Conservation (phyloP, 2,329 filamentous ascomycete species). For the Blastomyces parvus region DNA sequence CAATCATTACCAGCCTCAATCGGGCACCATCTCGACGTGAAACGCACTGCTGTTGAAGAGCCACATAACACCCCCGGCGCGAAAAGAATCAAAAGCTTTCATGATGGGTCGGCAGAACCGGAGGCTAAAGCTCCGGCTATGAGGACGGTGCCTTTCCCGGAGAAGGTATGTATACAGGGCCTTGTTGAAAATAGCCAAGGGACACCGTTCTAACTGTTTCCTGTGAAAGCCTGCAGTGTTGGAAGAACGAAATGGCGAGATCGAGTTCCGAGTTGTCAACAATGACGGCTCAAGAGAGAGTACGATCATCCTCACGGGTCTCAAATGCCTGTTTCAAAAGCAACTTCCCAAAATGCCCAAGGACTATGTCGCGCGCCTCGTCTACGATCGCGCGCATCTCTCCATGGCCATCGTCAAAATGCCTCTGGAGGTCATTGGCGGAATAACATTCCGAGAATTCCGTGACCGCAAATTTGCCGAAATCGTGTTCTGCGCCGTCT, state of each 20-base stretch:
- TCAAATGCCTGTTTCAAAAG: constrained; percentile 88
- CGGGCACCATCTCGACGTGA: neutral
- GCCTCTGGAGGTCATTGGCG: constrained; percentile 69
- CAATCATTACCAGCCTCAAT: neutral
- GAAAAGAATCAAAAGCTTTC: constrained; percentile 22
- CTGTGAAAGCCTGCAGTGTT: constrained; percentile 58
- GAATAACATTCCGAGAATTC: constrained; percentile 81
- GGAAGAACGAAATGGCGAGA: constrained; percentile 77
- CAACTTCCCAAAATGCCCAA: constrained; percentile 91
- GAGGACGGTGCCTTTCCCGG: constrained; percentile 59
- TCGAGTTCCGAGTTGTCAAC: constrained; percentile 84
- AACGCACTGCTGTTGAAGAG: constrained; percentile 17
- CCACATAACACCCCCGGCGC: constrained; percentile 14
- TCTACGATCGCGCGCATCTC: constrained; percentile 80
- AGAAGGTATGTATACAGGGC: constrained; percentile 51
- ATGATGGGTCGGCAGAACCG: constrained; percentile 10
- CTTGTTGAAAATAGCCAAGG: neutral
- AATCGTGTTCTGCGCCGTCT: constrained; percentile 87
- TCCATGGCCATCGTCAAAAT: constrained; percentile 89
- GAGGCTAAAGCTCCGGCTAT: constrained; percentile 7
- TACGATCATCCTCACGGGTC: constrained; percentile 71
- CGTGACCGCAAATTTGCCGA: constrained; percentile 76
- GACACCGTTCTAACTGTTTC: constrained; percentile 16
- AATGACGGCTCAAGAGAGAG: constrained; percentile 71
- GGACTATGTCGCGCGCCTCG: constrained; percentile 80